Percentiles rank a stretch among this genome's conserved stretches.
These are phyloP conservation scores for Hydrangea macrophylla DNA, from an alignment of 148 eudicot species.

Conservation along the genomic window DNA sequence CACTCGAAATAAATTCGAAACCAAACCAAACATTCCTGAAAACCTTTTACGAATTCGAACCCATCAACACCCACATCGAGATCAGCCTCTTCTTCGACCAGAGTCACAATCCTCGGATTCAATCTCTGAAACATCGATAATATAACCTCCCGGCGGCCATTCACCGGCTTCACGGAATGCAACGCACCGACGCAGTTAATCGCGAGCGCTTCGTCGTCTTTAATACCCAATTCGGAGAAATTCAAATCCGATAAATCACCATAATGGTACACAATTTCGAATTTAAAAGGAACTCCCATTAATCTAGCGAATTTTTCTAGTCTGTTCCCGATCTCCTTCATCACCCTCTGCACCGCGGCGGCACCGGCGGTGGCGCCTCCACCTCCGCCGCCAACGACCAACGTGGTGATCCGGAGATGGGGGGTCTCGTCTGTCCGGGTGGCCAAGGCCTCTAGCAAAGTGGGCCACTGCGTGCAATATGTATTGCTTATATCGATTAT, in stretches of 20 bases:
- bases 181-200: conserved; percentile 70
- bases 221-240: conserved; percentile 35
- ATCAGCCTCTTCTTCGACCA: conserved; percentile 92
- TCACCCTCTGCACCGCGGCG: conserved; percentile 49
- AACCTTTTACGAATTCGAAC: conserved; percentile 59
- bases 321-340: conserved; percentile 77
- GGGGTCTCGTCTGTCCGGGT: conserved; percentile 88
- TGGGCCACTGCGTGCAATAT: conserved; percentile 95
- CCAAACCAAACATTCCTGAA: conserved; percentile 75
- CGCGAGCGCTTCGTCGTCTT: conserved; percentile 74
- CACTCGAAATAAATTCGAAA: conserved; percentile 85
- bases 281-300: conserved; percentile 91
- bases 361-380: conserved; percentile 9
- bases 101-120: conserved; percentile 63
- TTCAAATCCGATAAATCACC: conserved; percentile 64
- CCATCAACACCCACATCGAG: conserved; percentile 53
- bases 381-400: conserved; percentile 35
- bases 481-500: conserved; percentile 85
- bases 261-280: conserved; percentile 54
- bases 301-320: conserved; percentile 89
- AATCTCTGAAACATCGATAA: conserved; percentile 47
- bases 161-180: conserved; percentile 38
- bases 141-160: conserved; percentile 43
- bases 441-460: conserved; percentile 84
- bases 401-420: conserved; percentile 65